A percentile compares a stretch with the other conserved stretches of the same genome.
These are phyloP conservation scores for Chromera velia DNA, from an alignment of 73 alveolate species.

Conservation along the genomic window DNA sequence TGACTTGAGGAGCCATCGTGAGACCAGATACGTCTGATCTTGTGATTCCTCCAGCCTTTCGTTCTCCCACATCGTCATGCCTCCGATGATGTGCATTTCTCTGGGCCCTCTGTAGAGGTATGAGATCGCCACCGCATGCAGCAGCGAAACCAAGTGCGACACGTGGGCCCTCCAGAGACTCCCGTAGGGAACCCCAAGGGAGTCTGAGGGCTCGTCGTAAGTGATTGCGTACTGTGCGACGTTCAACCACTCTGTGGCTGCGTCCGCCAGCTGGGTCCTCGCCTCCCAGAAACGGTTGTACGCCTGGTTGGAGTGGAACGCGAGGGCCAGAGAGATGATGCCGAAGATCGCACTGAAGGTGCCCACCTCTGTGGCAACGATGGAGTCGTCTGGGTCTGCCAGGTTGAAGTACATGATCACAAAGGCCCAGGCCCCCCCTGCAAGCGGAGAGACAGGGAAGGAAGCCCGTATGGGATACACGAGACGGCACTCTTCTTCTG, in stretches of 20 bases:
- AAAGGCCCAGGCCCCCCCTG: no score
- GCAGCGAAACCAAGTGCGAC: not conserved
- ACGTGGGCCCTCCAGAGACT: not conserved
- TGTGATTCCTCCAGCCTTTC: not conserved
- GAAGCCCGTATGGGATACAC: no score
- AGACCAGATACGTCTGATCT: not conserved
- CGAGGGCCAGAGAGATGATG: no score
- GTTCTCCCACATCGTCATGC: not conserved
- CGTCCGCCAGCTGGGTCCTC: not conserved
- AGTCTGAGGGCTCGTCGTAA: not conserved
- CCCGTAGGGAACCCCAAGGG: not conserved
- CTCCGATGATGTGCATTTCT: not conserved
- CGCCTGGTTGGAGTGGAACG: not conserved
- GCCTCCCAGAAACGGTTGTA: not conserved
- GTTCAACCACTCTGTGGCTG: not conserved
- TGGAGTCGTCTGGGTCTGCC: no score
- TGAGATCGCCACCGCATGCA: not conserved
- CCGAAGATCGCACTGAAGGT: no score
- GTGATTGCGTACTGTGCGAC: not conserved
- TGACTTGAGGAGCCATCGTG: not conserved
- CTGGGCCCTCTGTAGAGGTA: not conserved
- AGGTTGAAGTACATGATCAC: no score
- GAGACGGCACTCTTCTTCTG: no score
- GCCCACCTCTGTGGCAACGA: no score
- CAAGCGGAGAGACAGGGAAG: no score